These are phyloP conservation scores for Malassezia vespertilionis DNA, from an alignment of 1,284 basidiomycete genomes.

Conservation along the genomic window DNA sequence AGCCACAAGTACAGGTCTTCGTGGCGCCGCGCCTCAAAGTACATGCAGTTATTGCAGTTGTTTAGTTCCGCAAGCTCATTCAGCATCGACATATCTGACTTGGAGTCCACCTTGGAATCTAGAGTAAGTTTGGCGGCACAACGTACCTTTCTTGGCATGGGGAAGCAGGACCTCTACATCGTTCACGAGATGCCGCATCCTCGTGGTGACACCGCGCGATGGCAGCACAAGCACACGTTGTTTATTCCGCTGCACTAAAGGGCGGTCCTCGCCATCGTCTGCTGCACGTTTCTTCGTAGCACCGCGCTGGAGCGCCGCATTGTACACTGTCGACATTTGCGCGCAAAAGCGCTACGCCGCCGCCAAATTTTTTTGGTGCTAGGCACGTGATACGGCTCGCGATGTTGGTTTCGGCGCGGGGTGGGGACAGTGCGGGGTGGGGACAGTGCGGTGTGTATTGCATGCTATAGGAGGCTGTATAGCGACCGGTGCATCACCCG, in stretches of 20 bases:
- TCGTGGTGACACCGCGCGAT: conserved; percentile 84
- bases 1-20: conserved; percentile 97
- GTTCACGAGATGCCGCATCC: conserved; percentile 94
- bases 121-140: conserved; percentile 41
- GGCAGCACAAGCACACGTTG: conserved; percentile 74
- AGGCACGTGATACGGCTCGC: conserved; percentile 9
- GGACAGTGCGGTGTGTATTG: too few relatives aligned
- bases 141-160: conserved; percentile 70
- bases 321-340: conserved; percentile 17
- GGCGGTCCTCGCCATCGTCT: conserved; percentile 10
- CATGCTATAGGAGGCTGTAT: too few relatives aligned
- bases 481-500: too few relatives aligned
- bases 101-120: conserved; percentile 69
- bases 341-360: not conserved
- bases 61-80: conserved; percentile 95
- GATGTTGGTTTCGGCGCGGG: too few relatives aligned
- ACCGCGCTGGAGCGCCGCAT: conserved; percentile 10
- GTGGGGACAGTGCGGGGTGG: not conserved
- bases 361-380: not conserved
- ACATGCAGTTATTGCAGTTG: conserved; percentile 94
- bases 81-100: conserved; percentile 81
- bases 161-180: conserved; percentile 83
- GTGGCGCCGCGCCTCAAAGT: conserved; percentile 80
- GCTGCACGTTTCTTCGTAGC: conserved; percentile 11
- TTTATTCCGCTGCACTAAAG: conserved; percentile 48